Base-by-base conservation (phyloP, 2,329 filamentous ascomycete genomes). In the Ophiosphaerella korrae region DNA sequence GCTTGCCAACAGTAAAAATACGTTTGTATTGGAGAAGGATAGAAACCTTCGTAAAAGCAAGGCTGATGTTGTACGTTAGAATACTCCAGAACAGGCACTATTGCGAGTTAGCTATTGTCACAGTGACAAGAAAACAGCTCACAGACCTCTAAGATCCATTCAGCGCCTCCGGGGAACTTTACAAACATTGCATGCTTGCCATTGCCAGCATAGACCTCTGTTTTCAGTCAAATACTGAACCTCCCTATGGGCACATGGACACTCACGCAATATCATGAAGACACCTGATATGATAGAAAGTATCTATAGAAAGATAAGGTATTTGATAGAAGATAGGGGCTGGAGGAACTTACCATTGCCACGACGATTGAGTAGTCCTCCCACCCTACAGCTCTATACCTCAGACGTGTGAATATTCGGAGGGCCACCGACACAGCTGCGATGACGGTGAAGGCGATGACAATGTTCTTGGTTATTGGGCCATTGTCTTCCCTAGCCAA, bases 11-110 rank as follows among this genome's bases (percentile, higher is more conserved):
- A 7, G 60, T 57, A 26, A 70, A 69, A 24, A 70, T 66, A 5
- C 66, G 58, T 11, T 57, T 32, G 39, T 69, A 70, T 18, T 70
- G 66, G 12, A 68, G 24, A 11, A 70, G 38, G 8, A 70, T 70
- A 1, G 66, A 68, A 2, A 69, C 37, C 35, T 69, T 70, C 9
- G 57, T 68, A 9, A 63, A 49, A 5, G 51, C 60, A 5, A 68
- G 54, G 33, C 52, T 57, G 18, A 58, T 8, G 39, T 60, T 61
- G 47, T 70, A 70, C 24, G 52, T 40, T 5, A 66, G 52, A 43
- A 70, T 64, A 45, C 64, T 65, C 53, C 57, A 63, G 44, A 60
- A 68, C 0, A 70, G 49, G 32, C 56, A 60, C 5, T 12, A 35
- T 31, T 18, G 32, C 18, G 7, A 13, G n/a, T 35, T n/a, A 41